phyloP scores from a whole-genome alignment of 2,329 filamentous ascomycete species.

The Colletotrichum cereale region DNA sequence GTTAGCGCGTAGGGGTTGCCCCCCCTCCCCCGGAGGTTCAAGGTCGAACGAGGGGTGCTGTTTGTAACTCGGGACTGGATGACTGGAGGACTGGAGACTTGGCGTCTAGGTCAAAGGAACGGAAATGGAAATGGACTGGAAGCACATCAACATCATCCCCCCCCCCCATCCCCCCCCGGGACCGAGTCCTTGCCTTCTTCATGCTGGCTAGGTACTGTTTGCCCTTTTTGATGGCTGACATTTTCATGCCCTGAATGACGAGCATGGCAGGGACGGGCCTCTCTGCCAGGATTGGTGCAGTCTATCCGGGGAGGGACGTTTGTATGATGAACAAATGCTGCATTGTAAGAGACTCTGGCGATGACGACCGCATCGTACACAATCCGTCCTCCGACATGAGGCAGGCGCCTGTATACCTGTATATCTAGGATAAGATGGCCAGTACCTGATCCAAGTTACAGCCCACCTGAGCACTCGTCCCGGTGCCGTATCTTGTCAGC shows the following conservation, averaged over 20 bases:
- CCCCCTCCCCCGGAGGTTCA: not conserved
- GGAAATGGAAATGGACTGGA: not conserved
- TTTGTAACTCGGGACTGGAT: not conserved
- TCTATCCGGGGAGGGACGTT: not conserved
- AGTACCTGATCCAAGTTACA: too few relatives aligned
- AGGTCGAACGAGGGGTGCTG: not conserved
- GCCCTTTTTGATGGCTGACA: slow-evolving; percentile 11
- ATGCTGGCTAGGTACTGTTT: not conserved
- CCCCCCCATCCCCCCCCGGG: not conserved
- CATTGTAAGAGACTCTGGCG: not conserved
- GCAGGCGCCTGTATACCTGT: not conserved
- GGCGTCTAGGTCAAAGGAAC: not conserved
- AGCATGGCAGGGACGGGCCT: slow-evolving; percentile 15
- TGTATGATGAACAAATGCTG: not conserved
- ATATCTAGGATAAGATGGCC: too few relatives aligned
- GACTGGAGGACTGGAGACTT: not conserved
- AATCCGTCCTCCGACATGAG: not conserved
- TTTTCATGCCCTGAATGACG: slow-evolving; percentile 31
- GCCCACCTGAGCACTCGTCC: not conserved
- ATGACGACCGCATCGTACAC: not conserved
- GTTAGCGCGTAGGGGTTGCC: too few relatives aligned
- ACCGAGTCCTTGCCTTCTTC: not conserved
- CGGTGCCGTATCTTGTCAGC: not conserved
- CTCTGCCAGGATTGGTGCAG: slow-evolving; percentile 11
- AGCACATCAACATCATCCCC: not conserved